Conservation (phyloP, 1,284 basidiomycete genomes). For the Apiotrichum akiyoshidainum region DNA sequence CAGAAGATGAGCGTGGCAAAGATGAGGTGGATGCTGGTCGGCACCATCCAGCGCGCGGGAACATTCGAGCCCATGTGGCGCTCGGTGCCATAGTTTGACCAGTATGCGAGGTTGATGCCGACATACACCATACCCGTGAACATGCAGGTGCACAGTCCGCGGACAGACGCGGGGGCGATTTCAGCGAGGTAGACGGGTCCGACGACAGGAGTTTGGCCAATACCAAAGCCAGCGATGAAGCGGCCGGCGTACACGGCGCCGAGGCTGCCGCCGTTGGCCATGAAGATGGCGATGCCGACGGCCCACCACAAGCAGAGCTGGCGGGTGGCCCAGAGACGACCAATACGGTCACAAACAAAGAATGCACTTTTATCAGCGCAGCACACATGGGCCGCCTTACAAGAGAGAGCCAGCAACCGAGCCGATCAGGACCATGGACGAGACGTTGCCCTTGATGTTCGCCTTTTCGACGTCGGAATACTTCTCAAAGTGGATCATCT, state of each 20-base stretch:
- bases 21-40: slow-evolving; percentile 16
- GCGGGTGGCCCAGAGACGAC: slow-evolving; percentile 15
- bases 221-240: slow-evolving; percentile 14
- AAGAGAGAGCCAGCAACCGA: slow-evolving; percentile 12
- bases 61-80: slow-evolving; percentile 4
- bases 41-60: slow-evolving; percentile 16
- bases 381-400: not conserved
- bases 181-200: slow-evolving; percentile 15
- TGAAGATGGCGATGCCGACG: slow-evolving; percentile 10
- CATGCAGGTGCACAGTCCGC: slow-evolving; percentile 14
- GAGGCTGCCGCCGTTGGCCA: slow-evolving; percentile 7
- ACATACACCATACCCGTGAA: slow-evolving; percentile 13
- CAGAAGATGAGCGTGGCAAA: slow-evolving; percentile 13
- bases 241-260: slow-evolving; percentile 12
- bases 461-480: slow-evolving; percentile 13
- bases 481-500: slow-evolving; percentile 6
- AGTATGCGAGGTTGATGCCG: slow-evolving; percentile 18
- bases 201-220: slow-evolving; percentile 12
- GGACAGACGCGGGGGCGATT: slow-evolving; percentile 7
- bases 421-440: slow-evolving; percentile 12
- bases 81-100: slow-evolving; percentile 22
- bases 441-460: slow-evolving; percentile 14
- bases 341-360: slow-evolving; percentile 13
- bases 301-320: slow-evolving; percentile 13
- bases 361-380: slow-evolving; percentile 3